Evolutionary conservation across 305 asterid genomes (phyloP), one percentile per base, ranked within the genome.

Genomic region (Fraxinus greggii): DNA sequence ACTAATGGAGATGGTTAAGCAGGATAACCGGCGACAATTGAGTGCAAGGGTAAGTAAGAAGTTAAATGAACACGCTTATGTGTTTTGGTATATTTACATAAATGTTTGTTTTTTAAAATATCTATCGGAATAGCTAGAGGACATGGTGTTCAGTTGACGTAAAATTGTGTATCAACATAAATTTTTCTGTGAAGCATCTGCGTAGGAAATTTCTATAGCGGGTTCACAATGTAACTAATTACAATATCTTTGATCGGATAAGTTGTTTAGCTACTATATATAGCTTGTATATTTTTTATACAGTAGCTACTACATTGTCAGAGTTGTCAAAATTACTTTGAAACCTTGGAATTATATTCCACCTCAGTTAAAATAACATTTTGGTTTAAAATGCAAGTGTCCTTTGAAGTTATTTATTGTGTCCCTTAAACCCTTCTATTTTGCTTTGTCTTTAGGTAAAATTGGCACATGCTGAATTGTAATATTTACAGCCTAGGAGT

Each of bases 1-100:
- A 80, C 48, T 97, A 61, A 91, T 95, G 97, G 99, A 97, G 91
- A 94, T 97, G 97, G 99, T 95, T 80, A 92, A 93, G 90, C 97
- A 93, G 90, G 98, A 97, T 85, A 97, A 97, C 84, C 91, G 99
- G 40, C 92, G 96, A 73, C 90, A 94, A 86, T 88, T 97, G 92
- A 91, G 98, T 87, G 98, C 99, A 59, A 89, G 82, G 94, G 99
- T 97, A 86, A 45, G 51, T 83, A 32, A 69, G 72, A 80, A 75
- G 79, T 80, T 80, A 54, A 23, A 76, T 78, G 76, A 79, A 6
- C 54, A 12, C 7, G 4, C 26, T 0, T 51, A 54, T 19, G 12
- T 19, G 63, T 63, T 10, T 23, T 24, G 32, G 32, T 1, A 67
- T 67, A 29, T 67, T 28, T 67, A 26, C 6, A 4, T 13, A 28